A percentile compares a stretch with the other conserved stretches of the same genome.
Evolutionary conservation across 2,329 filamentous ascomycete species (phyloP).

Genomic region (Paecilomyces dactylethromorphus): DNA sequence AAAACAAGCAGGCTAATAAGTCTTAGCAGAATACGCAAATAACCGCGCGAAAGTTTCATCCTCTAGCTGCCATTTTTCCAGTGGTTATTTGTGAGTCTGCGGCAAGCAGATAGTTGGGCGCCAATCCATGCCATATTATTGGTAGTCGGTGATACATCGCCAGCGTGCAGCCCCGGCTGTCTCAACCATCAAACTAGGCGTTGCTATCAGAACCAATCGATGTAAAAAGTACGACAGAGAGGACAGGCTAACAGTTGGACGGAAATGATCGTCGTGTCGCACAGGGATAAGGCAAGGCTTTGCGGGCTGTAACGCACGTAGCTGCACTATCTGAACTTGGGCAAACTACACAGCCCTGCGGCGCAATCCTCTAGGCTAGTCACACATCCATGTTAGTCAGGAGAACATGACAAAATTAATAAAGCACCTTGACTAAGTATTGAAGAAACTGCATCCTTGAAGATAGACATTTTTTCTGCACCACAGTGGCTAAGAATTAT

Average conservation of each 20-base stretch:
- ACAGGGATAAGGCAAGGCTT: neutral
- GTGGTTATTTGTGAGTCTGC: neutral
- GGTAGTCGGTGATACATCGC: neutral
- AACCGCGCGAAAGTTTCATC: neutral
- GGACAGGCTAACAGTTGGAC: neutral
- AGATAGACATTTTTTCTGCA: no score
- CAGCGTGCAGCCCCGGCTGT: neutral
- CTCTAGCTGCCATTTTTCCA: neutral
- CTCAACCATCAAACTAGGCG: neutral
- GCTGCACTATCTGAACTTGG: neutral
- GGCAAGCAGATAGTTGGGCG: neutral
- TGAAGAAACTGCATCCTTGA: no score
- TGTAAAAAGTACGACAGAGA: neutral
- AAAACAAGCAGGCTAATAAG: neutral
- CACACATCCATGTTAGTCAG: neutral
- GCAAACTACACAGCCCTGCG: neutral
- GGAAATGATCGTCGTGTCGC: neutral
- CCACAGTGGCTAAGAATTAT: neutral
- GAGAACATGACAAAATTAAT: neutral
- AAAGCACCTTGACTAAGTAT: no score
- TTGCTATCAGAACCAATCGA: neutral
- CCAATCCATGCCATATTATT: neutral
- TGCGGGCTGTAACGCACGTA: neutral
- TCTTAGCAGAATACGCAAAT: neutral
- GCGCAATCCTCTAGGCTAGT: neutral